Evolutionary conservation across 768 basidiomycete species (phyloP).

Genomic region (Agaricus blazei): DNA sequence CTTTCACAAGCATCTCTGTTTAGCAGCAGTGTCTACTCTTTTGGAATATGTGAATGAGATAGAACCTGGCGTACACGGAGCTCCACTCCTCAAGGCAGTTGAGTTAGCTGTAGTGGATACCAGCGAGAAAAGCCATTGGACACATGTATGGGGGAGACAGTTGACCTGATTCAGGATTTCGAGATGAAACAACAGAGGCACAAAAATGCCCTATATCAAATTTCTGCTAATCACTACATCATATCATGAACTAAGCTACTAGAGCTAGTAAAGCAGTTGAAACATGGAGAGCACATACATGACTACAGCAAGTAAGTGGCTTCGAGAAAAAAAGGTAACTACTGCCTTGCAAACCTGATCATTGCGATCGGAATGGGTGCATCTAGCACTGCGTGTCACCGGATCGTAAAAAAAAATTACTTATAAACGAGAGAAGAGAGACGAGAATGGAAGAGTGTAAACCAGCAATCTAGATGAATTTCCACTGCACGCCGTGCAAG

Average conservation of each 20-base stretch:
- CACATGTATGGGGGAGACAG: constrained; percentile 14
- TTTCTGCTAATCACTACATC: constrained; percentile 3
- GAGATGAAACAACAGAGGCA: neutral
- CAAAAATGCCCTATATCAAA: neutral
- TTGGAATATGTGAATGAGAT: constrained; percentile 13
- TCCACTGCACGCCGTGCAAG: constrained; percentile 45
- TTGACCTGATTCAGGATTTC: too few relatives aligned
- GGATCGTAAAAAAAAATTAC: constrained; percentile 9
- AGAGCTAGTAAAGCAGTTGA: constrained; percentile 10
- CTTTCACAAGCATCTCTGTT: constrained; percentile 21
- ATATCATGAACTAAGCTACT: constrained; percentile 9
- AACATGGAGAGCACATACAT: constrained; percentile 21
- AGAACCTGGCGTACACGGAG: neutral
- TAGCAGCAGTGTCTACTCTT: constrained; percentile 53
- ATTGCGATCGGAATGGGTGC: constrained; percentile 15
- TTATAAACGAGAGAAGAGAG: constrained; percentile 8
- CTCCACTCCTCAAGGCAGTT: constrained; percentile 24
- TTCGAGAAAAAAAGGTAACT: constrained; percentile 2
- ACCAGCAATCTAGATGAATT: constrained; percentile 29
- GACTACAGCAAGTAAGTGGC: constrained; percentile 29
- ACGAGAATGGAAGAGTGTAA: constrained; percentile 9
- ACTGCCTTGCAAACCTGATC: constrained; percentile 2
- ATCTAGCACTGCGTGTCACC: constrained; percentile 22
- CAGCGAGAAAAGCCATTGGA: constrained; percentile 36
- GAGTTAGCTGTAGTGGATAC: constrained; percentile 31